Base-by-base conservation (phyloP, 805 yeast species). In the Teunomyces funiuensis region DNA sequence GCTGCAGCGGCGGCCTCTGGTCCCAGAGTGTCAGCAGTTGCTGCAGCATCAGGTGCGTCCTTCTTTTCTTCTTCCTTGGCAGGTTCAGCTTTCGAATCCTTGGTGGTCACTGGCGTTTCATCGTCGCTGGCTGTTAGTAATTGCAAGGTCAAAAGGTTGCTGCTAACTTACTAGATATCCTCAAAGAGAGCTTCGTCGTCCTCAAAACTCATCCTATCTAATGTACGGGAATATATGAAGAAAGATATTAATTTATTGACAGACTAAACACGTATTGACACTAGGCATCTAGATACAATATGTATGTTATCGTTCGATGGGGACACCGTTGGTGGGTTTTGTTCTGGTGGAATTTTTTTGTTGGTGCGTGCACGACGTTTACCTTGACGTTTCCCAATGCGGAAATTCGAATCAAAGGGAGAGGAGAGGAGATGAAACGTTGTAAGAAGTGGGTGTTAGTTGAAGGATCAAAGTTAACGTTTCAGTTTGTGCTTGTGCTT, bases 131-230 rank as follows among this genome's bases (percentile, higher is more conserved):
- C n/a, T 13, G 34, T 31, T 31, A 31, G 34, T 31, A 17, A 25
- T 25, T 28, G 16, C 36, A 30, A 18, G 11, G 25, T 20, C 18
- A n/a, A n/a, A n/a, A 7, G 15, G 36, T 33, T 33, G 23, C 25
- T 28, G 33, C 18, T 7, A n/a, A 59, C 62, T 40, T 56, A 67
- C 67, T 90, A 90, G 67, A 90, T 87, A 63, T 90, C 97, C 67
- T 89, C 95, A 65, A 90, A 90, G 63, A 86, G 83, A 56, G 88
- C 91, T 63, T 89, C 97, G 67, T 90, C 97, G 69, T 89, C 97
- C 67, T 88, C 96, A 46, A 84, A 77, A 34, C 34, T 31, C 34
- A 31, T 31, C 34, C 11, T 15, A 39, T 16, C 36, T 25, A 31
- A 26, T 13, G 31, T 30, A 30, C 37, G 36, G 27, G 18, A 19